These are phyloP conservation scores for Shiraia sp. DNA, from an alignment of 2,329 filamentous ascomycete genomes.

Conservation along the genomic window DNA sequence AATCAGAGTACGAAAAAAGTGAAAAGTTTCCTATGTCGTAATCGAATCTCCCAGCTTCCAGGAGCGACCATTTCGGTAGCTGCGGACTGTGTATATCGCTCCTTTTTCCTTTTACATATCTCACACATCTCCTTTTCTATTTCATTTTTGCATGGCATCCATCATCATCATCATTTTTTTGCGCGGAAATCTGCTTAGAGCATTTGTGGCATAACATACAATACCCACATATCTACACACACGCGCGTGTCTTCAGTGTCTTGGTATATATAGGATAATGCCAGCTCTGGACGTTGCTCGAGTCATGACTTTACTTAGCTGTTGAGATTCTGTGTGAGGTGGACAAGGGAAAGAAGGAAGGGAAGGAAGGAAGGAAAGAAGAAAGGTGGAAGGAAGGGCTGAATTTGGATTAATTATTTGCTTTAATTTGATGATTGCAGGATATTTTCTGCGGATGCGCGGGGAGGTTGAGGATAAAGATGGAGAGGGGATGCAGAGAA, in stretches of 20 bases:
- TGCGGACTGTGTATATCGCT: slow-evolving; percentile 17
- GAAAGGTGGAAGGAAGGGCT: too few relatives aligned
- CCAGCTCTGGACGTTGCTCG: neutral
- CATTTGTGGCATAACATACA: too few relatives aligned
- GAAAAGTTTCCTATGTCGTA: neutral
- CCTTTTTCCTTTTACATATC: slow-evolving; percentile 1
- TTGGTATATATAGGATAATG: neutral
- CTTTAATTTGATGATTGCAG: too few relatives aligned
- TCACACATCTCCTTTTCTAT: slow-evolving; percentile 1
- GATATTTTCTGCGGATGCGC: too few relatives aligned
- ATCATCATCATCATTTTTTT: neutral
- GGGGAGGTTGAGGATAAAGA: too few relatives aligned
- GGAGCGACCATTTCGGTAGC: slow-evolving; percentile 1
- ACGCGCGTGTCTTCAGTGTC: too few relatives aligned
- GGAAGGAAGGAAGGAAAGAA: neutral
- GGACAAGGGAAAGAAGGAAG: neutral
- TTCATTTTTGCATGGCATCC: slow-evolving; percentile 6
- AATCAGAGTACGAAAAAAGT: slow-evolving; percentile 15
- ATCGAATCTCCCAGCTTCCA: neutral
- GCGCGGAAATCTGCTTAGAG: too few relatives aligned
- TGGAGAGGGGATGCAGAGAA: too few relatives aligned
- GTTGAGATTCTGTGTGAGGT: neutral
- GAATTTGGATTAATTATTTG: too few relatives aligned
- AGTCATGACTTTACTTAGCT: neutral
- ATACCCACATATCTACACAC: too few relatives aligned